Evolutionary conservation across 2,329 filamentous ascomycete species (phyloP), one percentile per base, ranked within the genome.

Genomic region (Botrytis galanthina): DNA sequence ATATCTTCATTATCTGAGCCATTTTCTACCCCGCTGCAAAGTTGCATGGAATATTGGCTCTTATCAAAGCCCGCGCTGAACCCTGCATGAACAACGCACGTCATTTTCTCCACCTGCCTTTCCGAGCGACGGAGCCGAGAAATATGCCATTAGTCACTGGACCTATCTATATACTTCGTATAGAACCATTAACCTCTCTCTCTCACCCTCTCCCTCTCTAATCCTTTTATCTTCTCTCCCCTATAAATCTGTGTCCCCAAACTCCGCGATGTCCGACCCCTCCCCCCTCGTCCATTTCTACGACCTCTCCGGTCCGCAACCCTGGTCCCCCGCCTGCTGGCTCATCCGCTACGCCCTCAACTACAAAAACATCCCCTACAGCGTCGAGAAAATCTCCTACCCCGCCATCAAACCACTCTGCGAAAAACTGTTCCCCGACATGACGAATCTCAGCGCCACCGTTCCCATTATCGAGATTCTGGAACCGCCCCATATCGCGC

Each of bases 381-480:
- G 48, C 18, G 71, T 60, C 3, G 54, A 69, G 35, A 76, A 75
- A 22, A 51, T 77, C 16, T 72, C 73, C n/a, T 77, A 76, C 35
- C 76, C 76, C n/a, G 71, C 7, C 59, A 77, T 78, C 46, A 70
- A 69, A 39, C 74, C 75, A 12, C 74, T 61, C 69, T 78, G 76
- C 59, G 66, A 75, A 32, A 61, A 72, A 22, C 64, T 77, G 2
- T 75, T 78, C 46, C 35, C 54, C 16, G 63, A 73, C 29, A 76
- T 75, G 73, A 72, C 62, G 1, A 57, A 60, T 37, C 67, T 74
- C 35, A 32, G 71, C 46, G 74, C 72, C 4, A 78, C 76, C 2
- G 76, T 77, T 3, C 76, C 75, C 4, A 77, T 78, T 54, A 73
- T 78, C 51, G 76, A 77, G 73, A 75, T 77, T 37, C 71, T 77